Base-by-base conservation (phyloP, 2,329 filamentous ascomycete species). In the Alternaria alternata region DNA sequence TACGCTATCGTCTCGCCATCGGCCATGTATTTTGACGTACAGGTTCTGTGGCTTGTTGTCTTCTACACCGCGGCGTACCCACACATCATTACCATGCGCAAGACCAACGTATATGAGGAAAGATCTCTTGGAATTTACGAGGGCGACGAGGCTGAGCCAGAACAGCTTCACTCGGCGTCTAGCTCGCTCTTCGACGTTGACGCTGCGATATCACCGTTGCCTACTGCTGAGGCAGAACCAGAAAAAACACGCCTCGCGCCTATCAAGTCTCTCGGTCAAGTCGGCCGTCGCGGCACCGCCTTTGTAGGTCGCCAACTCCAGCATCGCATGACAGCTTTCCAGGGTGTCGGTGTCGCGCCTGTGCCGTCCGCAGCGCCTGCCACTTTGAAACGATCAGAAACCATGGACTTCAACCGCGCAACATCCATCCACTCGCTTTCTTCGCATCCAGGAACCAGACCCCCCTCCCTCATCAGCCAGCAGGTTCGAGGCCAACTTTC, bases 51-150 rank as follows among this genome's bases (percentile, higher is more conserved):
- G 64, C 57, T 69, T 8, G 61, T 69, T 20, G 62, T 69, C 41
- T 67, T 69, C 43, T 69, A 69, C 47, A 69, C 64, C 16, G 64
- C 66, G 14, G 66, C 64, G 22, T 69, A 67, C 49, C 66, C 66
- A 20, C 66, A 69, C 32, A 69, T 69, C 53, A 69, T 69, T 38
- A 67, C 66, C 18, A 69, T 69, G 66, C 66, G 66, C 44, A 62
- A 64, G 39, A 69, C 64, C 14, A 69, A 69, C 47, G 66, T 69
- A 14, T 69, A 69, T 42, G 66, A 69, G 39, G 66, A 69, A 48
- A 57, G 66, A 0, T 65, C 66, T 18, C 39, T 69, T 14, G 66
- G 66, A 0, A 69, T 69, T 24, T 69, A 67, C 32, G 64, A 66
- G 43, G 64, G 66, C 34, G 66, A 67, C 22, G 62, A 69, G 52